Evolutionary conservation across 2,329 filamentous ascomycete species (phyloP), one percentile per base, ranked within the genome.

Genomic region (Aureobasidium sp.): DNA sequence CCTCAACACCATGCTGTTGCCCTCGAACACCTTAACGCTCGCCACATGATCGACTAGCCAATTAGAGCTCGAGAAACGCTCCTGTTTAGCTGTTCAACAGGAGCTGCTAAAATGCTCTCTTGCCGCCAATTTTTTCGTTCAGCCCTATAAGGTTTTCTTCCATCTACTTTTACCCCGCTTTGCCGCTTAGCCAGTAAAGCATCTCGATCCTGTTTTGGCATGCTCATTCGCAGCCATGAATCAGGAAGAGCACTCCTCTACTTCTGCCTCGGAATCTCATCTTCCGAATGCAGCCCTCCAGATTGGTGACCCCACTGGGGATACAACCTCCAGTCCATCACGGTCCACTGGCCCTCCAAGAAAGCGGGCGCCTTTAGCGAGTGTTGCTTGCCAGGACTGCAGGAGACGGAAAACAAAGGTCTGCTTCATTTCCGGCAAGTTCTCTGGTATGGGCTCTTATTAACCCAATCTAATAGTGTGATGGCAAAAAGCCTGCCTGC

Each of bases 381-480:
- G 29, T 37, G 58, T 60, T 19, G 58, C 58, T 19, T 60, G 58
- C 9, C 58, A 60, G 35, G 58, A 51, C 19, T 60, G 58, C 15
- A 53, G 58, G 33, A 27, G 47, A 40, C 58, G 58, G 11, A 60
- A 60, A 27, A 60, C 58, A 27, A 60, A 60, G 58, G 58, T 60
- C 19, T 29, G 57, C 25, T 29, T 10, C 19, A 19, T 23, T 2
- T 38, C 13, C 35, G 11, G 0, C n/a, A 17, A 27, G 37, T 9
- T 25, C 9, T 42, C 5, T n/a, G 21, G 5, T 4, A 13, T 29
- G 49, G 11, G 15, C 21, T 27, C 4, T 57, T 27, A 7, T 46
- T 60, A 29, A 53, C 29, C 11, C 5, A 11, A n/a, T 5, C 2
- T n/a, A 13, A 40, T 23, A 60, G 58, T 60, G 58, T 29, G 40